Evolutionary conservation across 2,329 filamentous ascomycete genomes (phyloP).

Genomic region (Domatiomyces catenatus): DNA sequence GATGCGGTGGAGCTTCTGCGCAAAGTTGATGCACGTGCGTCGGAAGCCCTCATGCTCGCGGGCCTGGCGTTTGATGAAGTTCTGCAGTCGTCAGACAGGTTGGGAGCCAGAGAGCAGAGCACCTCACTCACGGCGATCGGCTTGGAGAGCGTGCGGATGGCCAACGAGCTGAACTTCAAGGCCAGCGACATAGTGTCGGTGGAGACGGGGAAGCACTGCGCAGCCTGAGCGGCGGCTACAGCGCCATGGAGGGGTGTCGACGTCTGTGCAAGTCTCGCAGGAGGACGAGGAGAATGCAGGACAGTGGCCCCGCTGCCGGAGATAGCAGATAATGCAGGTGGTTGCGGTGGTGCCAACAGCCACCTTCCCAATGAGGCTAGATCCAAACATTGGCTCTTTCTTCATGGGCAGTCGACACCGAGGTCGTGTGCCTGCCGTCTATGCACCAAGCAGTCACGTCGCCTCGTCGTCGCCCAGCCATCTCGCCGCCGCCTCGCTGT

Average conservation of each 20-base stretch:
- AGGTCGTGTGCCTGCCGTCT: background rate
- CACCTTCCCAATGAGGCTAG: background rate
- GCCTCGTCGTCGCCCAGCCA: background rate
- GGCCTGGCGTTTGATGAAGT: conserved; percentile 51
- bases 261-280: no score
- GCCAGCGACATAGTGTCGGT: conserved; percentile 29
- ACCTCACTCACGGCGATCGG: conserved; percentile 49
- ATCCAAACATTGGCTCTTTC: background rate
- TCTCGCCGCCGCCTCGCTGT: background rate
- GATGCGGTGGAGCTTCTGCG: conserved; percentile 47
- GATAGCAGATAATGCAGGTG: background rate
- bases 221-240: background rate
- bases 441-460: background rate
- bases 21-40: conserved; percentile 44
- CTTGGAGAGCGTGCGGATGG: conserved; percentile 50
- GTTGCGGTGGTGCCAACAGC: background rate
- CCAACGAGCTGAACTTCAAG: conserved; percentile 50
- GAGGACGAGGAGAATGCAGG: no score
- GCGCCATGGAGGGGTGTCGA: background rate
- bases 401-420: background rate
- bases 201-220: background rate
- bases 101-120: background rate
- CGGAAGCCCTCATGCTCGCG: conserved; percentile 54
- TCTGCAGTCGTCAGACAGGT: conserved; percentile 29
- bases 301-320: background rate